Evolutionary conservation across 1,284 basidiomycete species (phyloP), one percentile per base, ranked within the genome.

Genomic region (Erythrobasidium hasegawianum): DNA sequence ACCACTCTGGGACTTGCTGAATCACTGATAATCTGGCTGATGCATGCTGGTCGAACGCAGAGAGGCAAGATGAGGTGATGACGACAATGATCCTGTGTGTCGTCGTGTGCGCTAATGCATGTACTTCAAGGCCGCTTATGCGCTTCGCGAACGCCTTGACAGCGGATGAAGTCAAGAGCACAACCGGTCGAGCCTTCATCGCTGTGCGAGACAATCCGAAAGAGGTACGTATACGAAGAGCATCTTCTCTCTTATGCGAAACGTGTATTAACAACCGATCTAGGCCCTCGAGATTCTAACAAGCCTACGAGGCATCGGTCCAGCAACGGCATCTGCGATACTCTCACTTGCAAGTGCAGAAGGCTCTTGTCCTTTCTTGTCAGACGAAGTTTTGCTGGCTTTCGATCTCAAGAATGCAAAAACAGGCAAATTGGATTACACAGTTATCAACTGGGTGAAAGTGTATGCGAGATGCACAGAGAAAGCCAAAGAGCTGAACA

Each of bases 311-410:
- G 72, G 69, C 11, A 60, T 73, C 20, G 72, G 72, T 0, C 70
- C 72, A 0, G 72, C 72, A 0, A 73, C 72, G 1, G 71, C 72
- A 4, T 69, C 69, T 0, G 72, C 71, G 1, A 47, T 73, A 14
- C 64, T 72, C 0, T 59, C 69, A 1, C 24, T 61, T 4, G 69
- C 68, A 0, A 47, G 29, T 0, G 7, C 33, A 9, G 16, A 27
- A 16, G 56, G 62, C 14, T 13, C 18, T 10, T 64, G 68, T 26
- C 70, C 71, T 1, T 73, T 73, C 67, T 56, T 72, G 55, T 58
- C 50, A 22, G 73, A 74, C 66, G 70, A 69, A 59, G 70, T 65
- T n/a, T 27, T 68, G 29, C 64, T 60, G 7, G 59, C 43, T 13
- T 68, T 59, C 33, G 55, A 39, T n/a, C 11, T 65, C 41, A 56